A percentile compares a stretch with the other conserved stretches of the same genome.
Conservation (phyloP, 2,329 filamentous ascomycete genomes). For the Hymenoscyphus fraxineus region DNA sequence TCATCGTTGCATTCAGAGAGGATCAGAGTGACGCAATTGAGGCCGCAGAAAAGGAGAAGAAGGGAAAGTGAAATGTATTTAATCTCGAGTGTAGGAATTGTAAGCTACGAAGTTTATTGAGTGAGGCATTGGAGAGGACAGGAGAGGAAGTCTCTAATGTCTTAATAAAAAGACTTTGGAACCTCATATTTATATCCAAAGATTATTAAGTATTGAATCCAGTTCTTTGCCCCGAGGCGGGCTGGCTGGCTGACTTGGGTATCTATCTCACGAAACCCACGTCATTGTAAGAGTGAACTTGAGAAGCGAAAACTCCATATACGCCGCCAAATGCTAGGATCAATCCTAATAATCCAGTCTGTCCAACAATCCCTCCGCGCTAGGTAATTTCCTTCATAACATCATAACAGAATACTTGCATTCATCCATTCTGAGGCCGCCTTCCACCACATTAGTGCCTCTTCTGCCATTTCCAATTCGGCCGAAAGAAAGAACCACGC, state of each 20-base stretch:
- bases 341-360: constrained; percentile 7
- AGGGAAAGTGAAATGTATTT: constrained; percentile 8
- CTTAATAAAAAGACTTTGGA: background rate
- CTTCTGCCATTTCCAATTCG: background rate
- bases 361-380: constrained; percentile 1
- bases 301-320: background rate
- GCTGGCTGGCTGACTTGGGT: background rate
- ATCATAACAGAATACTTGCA: constrained; percentile 8
- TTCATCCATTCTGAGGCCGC: background rate
- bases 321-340: constrained; percentile 3
- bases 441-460: constrained; percentile 7
- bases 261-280: background rate
- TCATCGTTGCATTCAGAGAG: constrained; percentile 87
- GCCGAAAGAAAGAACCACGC: background rate
- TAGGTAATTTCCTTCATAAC: constrained; percentile 10
- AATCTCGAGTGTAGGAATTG: background rate
- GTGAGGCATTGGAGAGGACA: background rate
- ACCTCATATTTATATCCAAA: background rate
- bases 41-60: constrained; percentile 43
- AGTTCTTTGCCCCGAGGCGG: background rate
- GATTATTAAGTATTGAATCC: background rate
- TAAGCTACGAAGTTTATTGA: background rate
- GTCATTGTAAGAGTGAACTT: background rate
- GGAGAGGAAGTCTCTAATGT: background rate
- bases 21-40: constrained; percentile 51